phyloP scores from a whole-genome alignment of 441 rosid genomes.

The Gossypium schwendimanii region DNA sequence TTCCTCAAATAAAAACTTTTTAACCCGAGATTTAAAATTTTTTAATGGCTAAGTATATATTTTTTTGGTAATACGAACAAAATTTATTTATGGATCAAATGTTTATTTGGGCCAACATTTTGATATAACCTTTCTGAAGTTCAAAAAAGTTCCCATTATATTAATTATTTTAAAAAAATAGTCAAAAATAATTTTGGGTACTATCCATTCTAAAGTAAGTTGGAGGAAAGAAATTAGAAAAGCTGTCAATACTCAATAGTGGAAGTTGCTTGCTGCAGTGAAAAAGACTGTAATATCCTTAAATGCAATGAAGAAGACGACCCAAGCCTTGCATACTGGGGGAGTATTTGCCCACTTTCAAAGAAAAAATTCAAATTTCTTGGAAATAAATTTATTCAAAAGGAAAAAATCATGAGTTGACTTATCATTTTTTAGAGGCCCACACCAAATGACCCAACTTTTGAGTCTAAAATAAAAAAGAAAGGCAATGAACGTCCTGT shows the following conservation, averaged over 20 bases:
- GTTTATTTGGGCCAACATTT: too few relatives aligned
- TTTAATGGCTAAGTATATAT: too few relatives aligned
- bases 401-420: conserved; percentile 4
- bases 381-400: not conserved
- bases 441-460: conserved; percentile 9
- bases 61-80: too few relatives aligned
- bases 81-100: too few relatives aligned
- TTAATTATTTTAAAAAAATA: not conserved
- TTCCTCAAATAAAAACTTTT: too few relatives aligned
- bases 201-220: not conserved
- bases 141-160: not conserved
- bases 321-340: not conserved
- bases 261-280: not conserved
- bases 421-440: not conserved
- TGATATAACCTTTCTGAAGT: too few relatives aligned
- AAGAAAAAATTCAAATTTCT: conserved; percentile 9
- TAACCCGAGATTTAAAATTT: too few relatives aligned
- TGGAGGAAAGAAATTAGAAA: too few relatives aligned
- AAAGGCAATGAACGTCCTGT: not conserved
- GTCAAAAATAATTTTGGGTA: not conserved
- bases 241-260: too few relatives aligned
- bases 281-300: not conserved
- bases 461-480: not conserved
- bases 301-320: not conserved
- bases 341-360: not conserved